Conservation (phyloP, 257 asterid species). For the Scutellaria galericulata region DNA sequence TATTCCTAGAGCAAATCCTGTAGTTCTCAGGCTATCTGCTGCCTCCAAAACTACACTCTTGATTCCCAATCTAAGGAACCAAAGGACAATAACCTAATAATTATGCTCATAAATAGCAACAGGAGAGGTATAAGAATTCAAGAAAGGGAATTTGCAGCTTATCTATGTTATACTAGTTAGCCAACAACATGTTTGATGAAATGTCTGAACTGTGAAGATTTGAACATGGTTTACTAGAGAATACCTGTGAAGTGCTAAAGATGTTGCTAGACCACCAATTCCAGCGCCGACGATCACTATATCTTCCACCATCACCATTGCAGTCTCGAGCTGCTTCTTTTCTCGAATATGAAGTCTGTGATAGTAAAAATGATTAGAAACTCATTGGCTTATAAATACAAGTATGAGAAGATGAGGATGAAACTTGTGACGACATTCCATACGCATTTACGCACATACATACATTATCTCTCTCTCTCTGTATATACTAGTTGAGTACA, state of each 20-base stretch:
- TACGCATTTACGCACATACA: too few species aligned
- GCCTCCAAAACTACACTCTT: constrained; percentile 22
- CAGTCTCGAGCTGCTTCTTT: too few species aligned
- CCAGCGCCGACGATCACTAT: constrained; percentile 28
- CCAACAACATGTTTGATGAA: not conserved
- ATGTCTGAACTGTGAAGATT: not conserved
- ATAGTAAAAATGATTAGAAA: too few species aligned
- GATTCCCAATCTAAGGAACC: not conserved
- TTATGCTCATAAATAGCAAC: not conserved
- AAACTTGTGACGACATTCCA: too few species aligned
- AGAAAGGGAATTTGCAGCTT: not conserved
- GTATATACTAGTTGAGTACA: too few species aligned
- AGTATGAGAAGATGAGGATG: too few species aligned
- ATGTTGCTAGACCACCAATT: constrained; percentile 23
- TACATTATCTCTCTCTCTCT: too few species aligned
- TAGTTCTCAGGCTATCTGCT: constrained; percentile 9
- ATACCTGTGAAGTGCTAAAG: constrained; percentile 27
- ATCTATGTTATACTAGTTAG: too few species aligned
- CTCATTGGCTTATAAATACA: too few species aligned
- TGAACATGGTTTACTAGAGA: too few species aligned
- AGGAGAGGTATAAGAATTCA: not conserved
- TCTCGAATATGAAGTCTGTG: too few species aligned
- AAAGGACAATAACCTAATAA: not conserved
- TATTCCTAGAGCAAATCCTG: constrained; percentile 20
- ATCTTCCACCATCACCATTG: constrained; percentile 1